Evolutionary conservation across 257 asterid species (phyloP).

Genomic region (Solanum phureja): DNA sequence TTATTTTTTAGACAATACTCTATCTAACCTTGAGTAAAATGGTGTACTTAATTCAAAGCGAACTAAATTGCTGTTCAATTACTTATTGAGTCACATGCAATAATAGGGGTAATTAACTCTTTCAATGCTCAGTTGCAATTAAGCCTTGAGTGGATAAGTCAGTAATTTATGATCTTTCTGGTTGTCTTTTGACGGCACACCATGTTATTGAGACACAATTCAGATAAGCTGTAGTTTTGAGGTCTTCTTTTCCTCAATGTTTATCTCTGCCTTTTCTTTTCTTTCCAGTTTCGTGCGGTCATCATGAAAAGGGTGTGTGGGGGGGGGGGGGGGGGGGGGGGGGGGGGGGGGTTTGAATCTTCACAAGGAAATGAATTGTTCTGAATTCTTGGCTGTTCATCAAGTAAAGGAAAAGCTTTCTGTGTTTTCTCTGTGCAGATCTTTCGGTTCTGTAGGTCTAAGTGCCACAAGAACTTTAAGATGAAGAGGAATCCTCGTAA

Average conservation of each 20-base stretch:
- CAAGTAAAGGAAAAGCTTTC: background rate
- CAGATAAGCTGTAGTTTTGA: background rate
- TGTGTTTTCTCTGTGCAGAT: conserved; percentile 32
- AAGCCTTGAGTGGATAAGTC: background rate
- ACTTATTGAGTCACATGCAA: background rate
- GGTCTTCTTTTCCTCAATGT: background rate
- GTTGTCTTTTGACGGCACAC: background rate
- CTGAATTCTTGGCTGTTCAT: no score
- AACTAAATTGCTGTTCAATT: background rate
- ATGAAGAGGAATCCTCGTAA: conserved; percentile 97
- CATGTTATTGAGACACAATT: background rate
- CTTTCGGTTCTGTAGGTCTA: conserved; percentile 79
- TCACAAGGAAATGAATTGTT: background rate
- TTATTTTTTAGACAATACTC: background rate
- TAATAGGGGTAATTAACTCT: background rate
- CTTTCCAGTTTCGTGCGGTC: background rate
- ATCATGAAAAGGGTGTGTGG: background rate
- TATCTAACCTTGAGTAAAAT: background rate
- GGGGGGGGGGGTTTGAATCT: background rate
- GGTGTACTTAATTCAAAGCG: background rate
- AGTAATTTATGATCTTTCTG: background rate
- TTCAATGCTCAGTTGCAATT: background rate
- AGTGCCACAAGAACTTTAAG: conserved; percentile 88
- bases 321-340: background rate
- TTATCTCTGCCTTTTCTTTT: background rate